Evolutionary conservation across 768 basidiomycete genomes (phyloP).

Genomic region (Naganishia vaughanmartiniae): DNA sequence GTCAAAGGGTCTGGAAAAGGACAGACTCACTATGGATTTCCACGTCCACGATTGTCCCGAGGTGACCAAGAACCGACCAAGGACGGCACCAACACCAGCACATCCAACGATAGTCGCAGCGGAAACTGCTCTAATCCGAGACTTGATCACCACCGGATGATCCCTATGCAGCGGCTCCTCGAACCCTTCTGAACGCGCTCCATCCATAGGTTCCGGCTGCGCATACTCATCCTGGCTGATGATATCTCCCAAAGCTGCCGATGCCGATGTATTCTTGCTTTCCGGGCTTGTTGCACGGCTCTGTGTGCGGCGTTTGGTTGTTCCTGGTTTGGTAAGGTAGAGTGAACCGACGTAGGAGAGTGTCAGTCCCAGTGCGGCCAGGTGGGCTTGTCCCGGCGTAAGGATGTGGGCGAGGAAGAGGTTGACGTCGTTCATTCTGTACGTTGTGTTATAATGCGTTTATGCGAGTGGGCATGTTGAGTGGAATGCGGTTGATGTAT

Average conservation of each 20-base stretch:
- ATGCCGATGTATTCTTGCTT: not conserved
- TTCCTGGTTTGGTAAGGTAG: constrained; percentile 58
- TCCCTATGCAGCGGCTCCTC: constrained; percentile 64
- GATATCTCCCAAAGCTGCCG: constrained; percentile 28
- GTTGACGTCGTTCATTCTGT: not conserved
- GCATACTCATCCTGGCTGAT: constrained; percentile 35
- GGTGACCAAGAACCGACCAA: constrained; percentile 11
- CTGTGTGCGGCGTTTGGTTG: not conserved
- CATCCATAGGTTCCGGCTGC: not conserved
- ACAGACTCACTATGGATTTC: not conserved
- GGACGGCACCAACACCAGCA: constrained; percentile 55
- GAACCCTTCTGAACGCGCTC: constrained; percentile 34
- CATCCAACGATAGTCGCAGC: constrained; percentile 65
- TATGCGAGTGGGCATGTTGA: no score
- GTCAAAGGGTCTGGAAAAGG: not conserved
- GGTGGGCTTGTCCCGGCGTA: constrained; percentile 55
- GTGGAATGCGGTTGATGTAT: no score
- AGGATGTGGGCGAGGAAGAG: constrained; percentile 14
- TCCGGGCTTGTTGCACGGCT: not conserved
- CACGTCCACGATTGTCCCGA: not conserved
- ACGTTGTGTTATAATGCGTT: not conserved
- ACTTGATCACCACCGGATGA: constrained; percentile 79
- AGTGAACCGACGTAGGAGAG: constrained; percentile 75
- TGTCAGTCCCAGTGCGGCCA: constrained; percentile 63
- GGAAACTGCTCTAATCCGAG: constrained; percentile 68